Evolutionary conservation across 768 basidiomycete species (phyloP).

Genomic region (Suillus discolor): DNA sequence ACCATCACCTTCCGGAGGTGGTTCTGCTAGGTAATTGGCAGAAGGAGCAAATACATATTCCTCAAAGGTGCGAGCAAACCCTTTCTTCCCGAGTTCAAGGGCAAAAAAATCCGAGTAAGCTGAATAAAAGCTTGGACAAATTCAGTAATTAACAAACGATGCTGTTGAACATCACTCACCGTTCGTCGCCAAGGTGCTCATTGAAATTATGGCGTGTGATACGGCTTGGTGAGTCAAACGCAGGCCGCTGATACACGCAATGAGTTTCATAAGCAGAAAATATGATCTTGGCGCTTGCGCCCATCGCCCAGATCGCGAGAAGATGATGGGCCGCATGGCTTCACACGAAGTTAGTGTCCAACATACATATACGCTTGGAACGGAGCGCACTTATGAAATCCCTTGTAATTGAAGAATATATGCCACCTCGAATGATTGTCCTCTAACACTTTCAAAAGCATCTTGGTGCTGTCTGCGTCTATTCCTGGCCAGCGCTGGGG

Average conservation of each 20-base stretch:
- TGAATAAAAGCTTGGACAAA: slow-evolving; percentile 52
- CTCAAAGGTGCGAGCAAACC: slow-evolving; percentile 47
- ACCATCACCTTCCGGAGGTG: slow-evolving; percentile 37
- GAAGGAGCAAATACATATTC: slow-evolving; percentile 55
- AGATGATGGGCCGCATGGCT: slow-evolving; percentile 22
- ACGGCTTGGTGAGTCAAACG: slow-evolving; percentile 43
- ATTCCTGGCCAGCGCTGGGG: slow-evolving; percentile 33
- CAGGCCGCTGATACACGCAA: slow-evolving; percentile 35
- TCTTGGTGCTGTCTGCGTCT: slow-evolving; percentile 25
- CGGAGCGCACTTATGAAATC: slow-evolving; percentile 37
- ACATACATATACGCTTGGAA: not conserved
- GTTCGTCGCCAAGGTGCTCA: slow-evolving; percentile 58
- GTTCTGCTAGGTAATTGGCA: slow-evolving; percentile 39
- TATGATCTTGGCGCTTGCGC: slow-evolving; percentile 33
- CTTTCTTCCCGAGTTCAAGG: slow-evolving; percentile 42
- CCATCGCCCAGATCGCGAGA: slow-evolving; percentile 21
- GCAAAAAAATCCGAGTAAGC: slow-evolving; percentile 62
- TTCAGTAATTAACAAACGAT: slow-evolving; percentile 1
- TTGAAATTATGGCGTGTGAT: slow-evolving; percentile 52
- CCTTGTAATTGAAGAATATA: slow-evolving; percentile 36
- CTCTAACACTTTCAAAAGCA: slow-evolving; percentile 23
- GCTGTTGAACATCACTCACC: slow-evolving; percentile 36
- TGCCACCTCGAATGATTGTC: slow-evolving; percentile 36
- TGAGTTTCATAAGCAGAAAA: slow-evolving; percentile 38
- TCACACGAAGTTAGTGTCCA: not conserved